Evolutionary conservation across 2,329 filamentous ascomycete species (phyloP), one percentile per base, ranked within the genome.

Genomic region (Cryphonectria carpinicola): DNA sequence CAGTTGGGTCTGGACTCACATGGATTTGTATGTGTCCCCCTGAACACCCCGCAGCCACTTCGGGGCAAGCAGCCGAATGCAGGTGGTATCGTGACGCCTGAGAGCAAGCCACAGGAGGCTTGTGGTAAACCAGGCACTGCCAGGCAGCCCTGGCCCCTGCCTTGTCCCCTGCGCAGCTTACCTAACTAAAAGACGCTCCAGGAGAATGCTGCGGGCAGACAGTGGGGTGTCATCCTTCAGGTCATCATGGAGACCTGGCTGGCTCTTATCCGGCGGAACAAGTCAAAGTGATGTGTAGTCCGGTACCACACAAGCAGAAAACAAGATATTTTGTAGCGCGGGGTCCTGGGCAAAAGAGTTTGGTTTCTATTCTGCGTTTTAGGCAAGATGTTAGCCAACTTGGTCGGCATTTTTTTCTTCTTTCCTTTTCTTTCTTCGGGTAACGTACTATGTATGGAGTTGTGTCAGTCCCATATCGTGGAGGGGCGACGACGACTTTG

Each of bases 31-130:
- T 61, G 58, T 61, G 13, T 58, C 32, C 35, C 35, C 58, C 58
- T 39, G 58, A 39, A 61, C 58, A 39, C 22, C 17, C 58, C 35
- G 32, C 58, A 61, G 19, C 17, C 32, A n/a, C 58, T 39, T 39
- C 35, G 35, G 58, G 35, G 58, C 35, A 39, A 61, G 22, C 22
- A 61, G 58, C 58, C 35, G 35, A 61, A 61, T 61, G 11, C 22
- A 61, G 32, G 22, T 39, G 32, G 22, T 39, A 61, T 61, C 8
- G 58, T 61, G 58, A 39, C 32, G 58, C 19, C 35, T 39, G 35
- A 39, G 35, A 32, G 35, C 58, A 61, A 61, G 58, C 58, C 58
- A 61, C 58, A 61, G 58, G 58, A 61, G 58, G 58, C 58, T 61
- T 22, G 58, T 61, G 58, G 28, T 32, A 14, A 28, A 4, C 25